phyloP scores from a whole-genome alignment of 2,329 filamentous ascomycete species.

The Botrytis fabae region DNA sequence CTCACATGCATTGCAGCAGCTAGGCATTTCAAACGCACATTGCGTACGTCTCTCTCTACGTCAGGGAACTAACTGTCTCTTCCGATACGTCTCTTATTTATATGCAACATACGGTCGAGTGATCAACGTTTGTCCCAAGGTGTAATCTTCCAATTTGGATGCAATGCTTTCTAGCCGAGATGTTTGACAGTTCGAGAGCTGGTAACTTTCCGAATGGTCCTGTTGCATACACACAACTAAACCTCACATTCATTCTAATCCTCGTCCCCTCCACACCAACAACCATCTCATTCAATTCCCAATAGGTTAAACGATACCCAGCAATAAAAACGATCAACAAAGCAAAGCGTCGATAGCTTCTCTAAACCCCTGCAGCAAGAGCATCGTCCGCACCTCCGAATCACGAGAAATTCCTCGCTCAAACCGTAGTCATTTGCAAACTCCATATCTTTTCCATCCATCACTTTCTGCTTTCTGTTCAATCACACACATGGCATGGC shows the following conservation, averaged over 20 bases:
- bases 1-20: neutral
- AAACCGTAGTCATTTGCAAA: neutral
- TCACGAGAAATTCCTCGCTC: neutral
- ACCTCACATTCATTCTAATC: neutral
- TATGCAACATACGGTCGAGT: neutral
- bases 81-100: neutral
- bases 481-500: neutral
- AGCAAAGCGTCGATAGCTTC: neutral
- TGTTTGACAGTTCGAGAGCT: neutral
- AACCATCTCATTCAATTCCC: neutral
- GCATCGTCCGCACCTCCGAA: neutral
- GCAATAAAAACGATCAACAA: neutral
- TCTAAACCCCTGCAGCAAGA: neutral
- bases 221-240: neutral
- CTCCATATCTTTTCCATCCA: neutral
- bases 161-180: neutral
- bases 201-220: neutral
- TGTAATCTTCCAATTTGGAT: neutral
- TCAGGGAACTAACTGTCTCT: neutral
- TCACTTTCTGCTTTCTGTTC: neutral
- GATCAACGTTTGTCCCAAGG: neutral
- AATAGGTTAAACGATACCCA: neutral
- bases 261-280: neutral
- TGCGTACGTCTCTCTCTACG: no score
- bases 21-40: neutral